Evolutionary conservation across 306 rosid genomes (phyloP).

Genomic region (Begonia peltatifolia): DNA sequence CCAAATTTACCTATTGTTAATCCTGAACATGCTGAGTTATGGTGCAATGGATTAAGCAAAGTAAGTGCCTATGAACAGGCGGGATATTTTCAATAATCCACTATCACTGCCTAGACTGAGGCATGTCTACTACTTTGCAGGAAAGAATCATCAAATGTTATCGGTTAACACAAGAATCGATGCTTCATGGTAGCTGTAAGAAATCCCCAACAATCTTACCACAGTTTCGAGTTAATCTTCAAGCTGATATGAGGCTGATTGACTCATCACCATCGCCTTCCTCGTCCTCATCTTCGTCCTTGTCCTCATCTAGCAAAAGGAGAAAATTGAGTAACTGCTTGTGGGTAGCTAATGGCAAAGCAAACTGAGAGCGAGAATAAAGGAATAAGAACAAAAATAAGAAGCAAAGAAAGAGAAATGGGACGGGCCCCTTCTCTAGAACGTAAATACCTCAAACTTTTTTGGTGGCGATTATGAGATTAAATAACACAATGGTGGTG

Average conservation of each 20-base stretch:
- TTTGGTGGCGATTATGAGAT: slow-evolving; percentile 42
- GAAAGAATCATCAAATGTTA: slow-evolving; percentile 74
- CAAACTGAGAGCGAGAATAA: slow-evolving; percentile 24
- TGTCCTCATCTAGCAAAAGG: slow-evolving; percentile 43
- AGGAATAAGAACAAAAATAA: background rate
- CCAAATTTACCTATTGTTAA: slow-evolving; percentile 56
- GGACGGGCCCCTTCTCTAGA: slow-evolving; percentile 34
- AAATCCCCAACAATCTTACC: slow-evolving; percentile 42
- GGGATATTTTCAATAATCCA: too few relatives aligned
- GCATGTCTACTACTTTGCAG: slow-evolving; percentile 23
- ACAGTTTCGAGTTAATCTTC: slow-evolving; percentile 47
- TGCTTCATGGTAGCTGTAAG: slow-evolving; percentile 29
- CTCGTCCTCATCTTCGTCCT: slow-evolving; percentile 31
- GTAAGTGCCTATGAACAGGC: slow-evolving; percentile 24
- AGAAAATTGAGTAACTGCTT: slow-evolving; percentile 55
- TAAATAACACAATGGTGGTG: slow-evolving; percentile 55
- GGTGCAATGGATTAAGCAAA: slow-evolving; percentile 91
- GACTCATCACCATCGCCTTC: slow-evolving; percentile 30
- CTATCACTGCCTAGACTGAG: too few relatives aligned
- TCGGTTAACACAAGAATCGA: slow-evolving; percentile 56
- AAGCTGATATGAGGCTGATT: slow-evolving; percentile 36
- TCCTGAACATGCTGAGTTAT: slow-evolving; percentile 79
- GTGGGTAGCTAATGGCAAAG: slow-evolving; percentile 77
- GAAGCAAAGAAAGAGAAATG: slow-evolving; percentile 4
- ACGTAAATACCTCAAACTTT: slow-evolving; percentile 34